Conservation (phyloP, 345 rosid genomes). For the Tarenaya hassleriana region DNA sequence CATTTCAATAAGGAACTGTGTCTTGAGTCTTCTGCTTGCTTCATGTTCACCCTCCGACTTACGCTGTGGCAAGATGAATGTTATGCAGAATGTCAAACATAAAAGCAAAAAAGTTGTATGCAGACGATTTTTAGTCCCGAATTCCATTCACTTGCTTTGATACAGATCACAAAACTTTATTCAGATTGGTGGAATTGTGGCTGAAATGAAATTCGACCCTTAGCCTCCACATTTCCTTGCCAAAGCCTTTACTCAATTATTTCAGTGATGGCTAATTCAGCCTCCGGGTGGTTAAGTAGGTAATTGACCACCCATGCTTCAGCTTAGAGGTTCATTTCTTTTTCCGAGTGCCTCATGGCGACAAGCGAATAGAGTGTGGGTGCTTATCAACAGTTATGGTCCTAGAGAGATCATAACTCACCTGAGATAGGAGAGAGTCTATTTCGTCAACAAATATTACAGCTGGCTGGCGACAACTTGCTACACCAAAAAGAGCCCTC, state of each 20-base stretch:
- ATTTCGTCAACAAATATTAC: constrained; percentile 97
- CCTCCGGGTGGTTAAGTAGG: too few relatives aligned
- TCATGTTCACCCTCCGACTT: constrained; percentile 99
- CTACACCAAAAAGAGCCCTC: constrained; percentile 97
- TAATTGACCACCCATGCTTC: too few relatives aligned
- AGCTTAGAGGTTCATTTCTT: too few relatives aligned
- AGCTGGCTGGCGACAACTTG: constrained; percentile 98
- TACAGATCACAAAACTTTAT: too few relatives aligned
- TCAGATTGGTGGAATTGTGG: too few relatives aligned
- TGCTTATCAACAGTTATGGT: neutral
- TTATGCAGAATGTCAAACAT: constrained; percentile 12
- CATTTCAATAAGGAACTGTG: constrained; percentile 95
- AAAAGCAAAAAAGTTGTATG: constrained; percentile 2
- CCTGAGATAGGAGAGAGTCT: constrained; percentile 97
- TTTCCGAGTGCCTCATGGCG: too few relatives aligned
- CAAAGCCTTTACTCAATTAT: too few relatives aligned
- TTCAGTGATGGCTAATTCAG: too few relatives aligned
- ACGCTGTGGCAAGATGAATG: constrained; percentile 49
- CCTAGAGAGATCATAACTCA: constrained; percentile 25
- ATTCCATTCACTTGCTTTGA: too few relatives aligned
- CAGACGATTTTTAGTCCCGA: too few relatives aligned
- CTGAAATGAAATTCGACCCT: too few relatives aligned
- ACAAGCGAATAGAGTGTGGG: neutral
- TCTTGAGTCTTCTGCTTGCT: constrained; percentile 90
- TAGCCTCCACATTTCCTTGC: too few relatives aligned